Percentiles rank a stretch among this genome's conserved stretches.
These are phyloP conservation scores for Solanum rostratum DNA, from an alignment of 257 asterid species.

Conservation along the genomic window DNA sequence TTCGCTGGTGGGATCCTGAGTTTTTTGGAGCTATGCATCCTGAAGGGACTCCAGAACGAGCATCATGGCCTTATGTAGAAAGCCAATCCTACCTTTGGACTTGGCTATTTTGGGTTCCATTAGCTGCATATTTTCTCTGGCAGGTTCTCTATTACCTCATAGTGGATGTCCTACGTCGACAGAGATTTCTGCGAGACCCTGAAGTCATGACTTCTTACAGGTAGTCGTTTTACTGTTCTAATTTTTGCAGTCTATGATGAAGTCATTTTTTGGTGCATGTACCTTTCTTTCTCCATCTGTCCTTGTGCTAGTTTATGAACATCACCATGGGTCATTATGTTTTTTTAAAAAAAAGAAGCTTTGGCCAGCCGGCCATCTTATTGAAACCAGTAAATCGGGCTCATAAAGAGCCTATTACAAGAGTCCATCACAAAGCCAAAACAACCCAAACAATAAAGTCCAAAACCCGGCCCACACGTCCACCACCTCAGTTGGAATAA, in stretches of 20 bases:
- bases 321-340: neutral
- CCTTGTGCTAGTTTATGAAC: neutral
- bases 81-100: constrained; percentile 82
- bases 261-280: neutral
- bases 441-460: no score
- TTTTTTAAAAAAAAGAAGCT: no score
- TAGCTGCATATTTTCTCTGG: constrained; percentile 70
- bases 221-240: constrained; percentile 13
- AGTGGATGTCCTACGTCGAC: constrained; percentile 83
- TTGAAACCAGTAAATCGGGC: no score
- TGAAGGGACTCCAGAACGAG: constrained; percentile 52
- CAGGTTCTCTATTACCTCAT: constrained; percentile 85
- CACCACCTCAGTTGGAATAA: no score
- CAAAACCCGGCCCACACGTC: no score
- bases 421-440: no score
- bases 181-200: constrained; percentile 76
- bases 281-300: neutral
- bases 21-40: constrained; percentile 86
- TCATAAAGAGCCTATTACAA: no score
- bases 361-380: no score
- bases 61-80: constrained; percentile 79
- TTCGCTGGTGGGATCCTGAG: constrained; percentile 96
- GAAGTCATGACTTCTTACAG: constrained; percentile 99
- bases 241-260: neutral
- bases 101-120: constrained; percentile 84